phyloP scores from a whole-genome alignment of 345 rosid genomes.

The Syzygium aqueum region DNA sequence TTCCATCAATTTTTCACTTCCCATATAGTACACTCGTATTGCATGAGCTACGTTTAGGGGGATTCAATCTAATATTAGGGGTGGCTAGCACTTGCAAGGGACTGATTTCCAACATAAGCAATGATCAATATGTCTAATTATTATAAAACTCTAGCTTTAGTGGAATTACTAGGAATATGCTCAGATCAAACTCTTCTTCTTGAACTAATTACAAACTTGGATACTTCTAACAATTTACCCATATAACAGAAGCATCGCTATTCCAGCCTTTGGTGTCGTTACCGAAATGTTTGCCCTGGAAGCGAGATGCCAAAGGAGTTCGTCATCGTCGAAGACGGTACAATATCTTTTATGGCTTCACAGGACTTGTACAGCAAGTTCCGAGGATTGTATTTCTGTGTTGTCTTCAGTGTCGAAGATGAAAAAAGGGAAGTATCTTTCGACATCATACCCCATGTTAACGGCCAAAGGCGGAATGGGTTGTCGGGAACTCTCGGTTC shows the following conservation, averaged over 20 bases:
- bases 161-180: neutral
- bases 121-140: too few relatives aligned
- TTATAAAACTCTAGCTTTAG: too few relatives aligned
- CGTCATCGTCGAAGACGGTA: neutral
- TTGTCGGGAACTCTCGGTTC: neutral
- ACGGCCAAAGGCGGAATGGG: neutral
- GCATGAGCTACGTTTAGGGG: neutral
- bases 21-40: neutral
- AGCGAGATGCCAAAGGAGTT: neutral
- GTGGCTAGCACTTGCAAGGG: neutral
- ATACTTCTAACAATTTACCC: neutral
- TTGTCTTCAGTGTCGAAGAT: neutral
- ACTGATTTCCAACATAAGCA: neutral
- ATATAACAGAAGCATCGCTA: neutral
- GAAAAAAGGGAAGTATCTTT: neutral
- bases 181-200: neutral
- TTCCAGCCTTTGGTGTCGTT: fast-evolving
- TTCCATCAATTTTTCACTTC: neutral
- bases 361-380: neutral
- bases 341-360: neutral
- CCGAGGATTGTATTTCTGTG: fast-evolving
- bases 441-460: neutral
- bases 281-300: neutral
- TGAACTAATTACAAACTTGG: neutral
- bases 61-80: neutral